Evolutionary conservation across 1,284 basidiomycete genomes (phyloP).

Genomic region (Ustilago tritici): DNA sequence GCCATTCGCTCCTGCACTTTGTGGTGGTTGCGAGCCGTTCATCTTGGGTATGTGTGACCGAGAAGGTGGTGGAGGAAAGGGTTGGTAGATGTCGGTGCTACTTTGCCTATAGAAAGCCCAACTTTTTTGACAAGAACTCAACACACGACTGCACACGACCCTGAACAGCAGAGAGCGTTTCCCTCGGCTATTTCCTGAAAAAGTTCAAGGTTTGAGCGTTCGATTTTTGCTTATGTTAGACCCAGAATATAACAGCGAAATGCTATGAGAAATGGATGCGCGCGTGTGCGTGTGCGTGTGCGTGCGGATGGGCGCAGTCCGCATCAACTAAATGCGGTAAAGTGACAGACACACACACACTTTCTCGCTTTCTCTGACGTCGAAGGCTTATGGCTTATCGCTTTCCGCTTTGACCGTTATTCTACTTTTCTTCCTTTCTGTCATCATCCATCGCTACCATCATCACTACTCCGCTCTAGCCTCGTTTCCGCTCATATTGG

Average conservation of each 20-base stretch:
- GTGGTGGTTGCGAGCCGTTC: slow-evolving; percentile 12
- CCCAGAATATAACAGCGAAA: neutral
- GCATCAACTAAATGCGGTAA: slow-evolving; percentile 13
- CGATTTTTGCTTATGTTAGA: neutral
- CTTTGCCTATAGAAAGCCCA: neutral
- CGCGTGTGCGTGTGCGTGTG: neutral
- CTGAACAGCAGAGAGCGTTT: neutral
- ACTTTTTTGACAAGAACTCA: slow-evolving; percentile 7
- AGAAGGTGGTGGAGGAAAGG: neutral
- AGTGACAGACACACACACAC: slow-evolving; percentile 1
- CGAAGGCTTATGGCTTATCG: slow-evolving; percentile 5
- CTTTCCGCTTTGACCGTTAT: neutral
- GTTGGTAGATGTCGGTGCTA: neutral
- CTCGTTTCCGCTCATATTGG: neutral
- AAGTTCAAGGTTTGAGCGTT: slow-evolving; percentile 1
- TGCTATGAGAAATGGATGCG: neutral
- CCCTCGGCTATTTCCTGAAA: slow-evolving; percentile 32
- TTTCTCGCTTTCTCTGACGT: neutral
- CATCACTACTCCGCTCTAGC: neutral
- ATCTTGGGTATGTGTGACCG: slow-evolving; percentile 1
- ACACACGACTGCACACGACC: slow-evolving; percentile 18
- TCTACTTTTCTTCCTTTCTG: neutral
- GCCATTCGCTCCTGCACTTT: slow-evolving; percentile 6
- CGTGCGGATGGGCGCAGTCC: neutral
- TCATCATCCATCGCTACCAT: slow-evolving; percentile 2